A percentile compares a stretch with the other conserved stretches of the same genome.
These are phyloP conservation scores for Ceratocystis harringtonii DNA, from an alignment of 2,329 filamentous ascomycete species.

Conservation along the genomic window DNA sequence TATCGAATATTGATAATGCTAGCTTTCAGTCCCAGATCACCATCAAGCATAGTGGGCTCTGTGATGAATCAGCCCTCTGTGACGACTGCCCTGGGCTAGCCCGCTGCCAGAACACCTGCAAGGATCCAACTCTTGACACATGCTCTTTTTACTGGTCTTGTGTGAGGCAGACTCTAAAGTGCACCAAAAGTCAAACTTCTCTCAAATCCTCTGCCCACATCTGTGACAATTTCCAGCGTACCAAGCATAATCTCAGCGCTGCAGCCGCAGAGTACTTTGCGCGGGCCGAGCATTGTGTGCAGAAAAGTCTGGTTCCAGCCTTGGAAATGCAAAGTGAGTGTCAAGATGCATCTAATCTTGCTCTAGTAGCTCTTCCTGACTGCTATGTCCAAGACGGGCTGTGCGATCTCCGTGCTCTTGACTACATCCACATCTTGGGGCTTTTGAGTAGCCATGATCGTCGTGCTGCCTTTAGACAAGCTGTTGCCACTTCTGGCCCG, in stretches of 20 bases:
- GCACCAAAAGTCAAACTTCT: not conserved
- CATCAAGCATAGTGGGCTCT: conserved; percentile 11
- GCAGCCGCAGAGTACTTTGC: conserved; percentile 7
- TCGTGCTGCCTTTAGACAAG: conserved; percentile 9
- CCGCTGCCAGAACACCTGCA: conserved; percentile 12
- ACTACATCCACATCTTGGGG: conserved; percentile 11
- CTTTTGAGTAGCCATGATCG: conserved; percentile 11
- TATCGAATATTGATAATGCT: conserved; percentile 5
- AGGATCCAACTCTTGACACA: not conserved
- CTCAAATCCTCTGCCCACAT: conserved; percentile 5
- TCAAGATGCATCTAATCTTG: conserved; percentile 4
- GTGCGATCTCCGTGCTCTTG: conserved; percentile 8
- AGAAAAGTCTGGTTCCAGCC: conserved; percentile 1
- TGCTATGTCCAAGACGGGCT: conserved; percentile 10
- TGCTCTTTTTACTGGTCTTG: conserved; percentile 15
- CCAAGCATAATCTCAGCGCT: conserved; percentile 3
- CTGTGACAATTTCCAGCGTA: conserved; percentile 10
- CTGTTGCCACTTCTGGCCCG: not conserved
- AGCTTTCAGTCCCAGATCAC: conserved; percentile 9
- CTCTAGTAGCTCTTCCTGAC: not conserved
- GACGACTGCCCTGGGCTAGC: conserved; percentile 12
- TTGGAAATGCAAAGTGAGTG: conserved; percentile 6
- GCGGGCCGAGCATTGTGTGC: conserved; percentile 8
- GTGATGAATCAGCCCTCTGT: conserved; percentile 5
- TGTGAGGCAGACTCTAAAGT: conserved; percentile 7